Percentiles rank a stretch among this genome's conserved stretches.
Evolutionary conservation across 202 grass and related monocot genomes (phyloP).

Genomic region (Sporobolus alterniflorus): DNA sequence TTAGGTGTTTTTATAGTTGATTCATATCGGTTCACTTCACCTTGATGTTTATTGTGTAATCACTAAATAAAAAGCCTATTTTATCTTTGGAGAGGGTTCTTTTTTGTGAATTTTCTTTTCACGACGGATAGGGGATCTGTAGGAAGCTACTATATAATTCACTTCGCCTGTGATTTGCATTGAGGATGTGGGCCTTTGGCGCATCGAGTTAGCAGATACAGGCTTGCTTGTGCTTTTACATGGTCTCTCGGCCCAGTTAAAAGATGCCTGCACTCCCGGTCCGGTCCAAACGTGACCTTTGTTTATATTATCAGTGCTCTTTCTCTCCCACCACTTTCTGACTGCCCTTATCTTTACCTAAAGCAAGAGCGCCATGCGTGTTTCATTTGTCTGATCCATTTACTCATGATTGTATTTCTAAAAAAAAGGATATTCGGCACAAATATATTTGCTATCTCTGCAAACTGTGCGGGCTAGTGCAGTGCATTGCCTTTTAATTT

Average conservation of each 20-base stretch:
- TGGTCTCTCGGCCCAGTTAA: background rate
- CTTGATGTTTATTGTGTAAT: too few relatives aligned
- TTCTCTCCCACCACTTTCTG: conserved; percentile 16
- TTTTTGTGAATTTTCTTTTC: too few relatives aligned
- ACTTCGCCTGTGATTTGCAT: background rate
- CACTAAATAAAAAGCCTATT: too few relatives aligned
- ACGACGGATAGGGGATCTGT: too few relatives aligned
- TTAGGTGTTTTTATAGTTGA: too few relatives aligned
- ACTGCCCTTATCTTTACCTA: conserved; percentile 40
- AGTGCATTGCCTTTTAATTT: too few relatives aligned
- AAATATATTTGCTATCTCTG: too few relatives aligned
- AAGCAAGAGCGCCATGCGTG: conserved; percentile 43
- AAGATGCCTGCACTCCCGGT: background rate
- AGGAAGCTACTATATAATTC: too few relatives aligned
- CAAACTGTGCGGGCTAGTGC: too few relatives aligned
- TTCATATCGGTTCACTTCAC: too few relatives aligned
- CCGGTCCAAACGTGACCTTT: background rate
- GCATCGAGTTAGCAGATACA: background rate
- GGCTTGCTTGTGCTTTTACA: background rate
- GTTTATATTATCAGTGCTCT: background rate
- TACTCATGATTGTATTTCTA: background rate
- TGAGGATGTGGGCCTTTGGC: background rate
- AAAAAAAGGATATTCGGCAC: too few relatives aligned
- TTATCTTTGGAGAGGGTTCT: too few relatives aligned
- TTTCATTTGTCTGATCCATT: conserved; percentile 14